Conservation (phyloP, 257 asterid species). For the Petunia axillaris region DNA sequence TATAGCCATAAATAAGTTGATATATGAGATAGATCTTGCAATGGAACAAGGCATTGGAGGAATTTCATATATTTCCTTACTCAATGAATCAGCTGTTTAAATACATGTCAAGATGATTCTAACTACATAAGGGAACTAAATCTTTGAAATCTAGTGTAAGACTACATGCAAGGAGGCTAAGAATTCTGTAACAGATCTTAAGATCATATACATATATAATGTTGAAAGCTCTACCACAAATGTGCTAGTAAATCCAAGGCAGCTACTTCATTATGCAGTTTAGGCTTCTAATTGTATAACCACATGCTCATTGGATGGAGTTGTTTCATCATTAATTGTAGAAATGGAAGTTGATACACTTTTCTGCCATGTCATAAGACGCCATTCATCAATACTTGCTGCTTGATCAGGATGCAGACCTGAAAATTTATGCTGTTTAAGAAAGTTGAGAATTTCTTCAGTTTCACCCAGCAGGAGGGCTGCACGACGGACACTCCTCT, state of each 20-base stretch:
- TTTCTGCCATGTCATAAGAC: constrained; percentile 31
- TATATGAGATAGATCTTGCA: neutral
- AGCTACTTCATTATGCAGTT: neutral
- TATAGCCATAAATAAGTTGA: neutral
- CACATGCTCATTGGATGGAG: neutral
- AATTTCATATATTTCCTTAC: too few species aligned
- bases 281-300: neutral
- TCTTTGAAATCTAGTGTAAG: too few species aligned
- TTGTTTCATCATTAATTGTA: neutral
- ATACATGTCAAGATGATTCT: neutral
- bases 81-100: too few species aligned
- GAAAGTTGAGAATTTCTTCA: constrained; percentile 43
- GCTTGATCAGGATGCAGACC: constrained; percentile 29
- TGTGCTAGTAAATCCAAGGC: too few species aligned
- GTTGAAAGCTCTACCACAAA: neutral
- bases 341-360: neutral
- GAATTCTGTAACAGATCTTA: neutral
- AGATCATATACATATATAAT: neutral
- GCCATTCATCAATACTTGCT: constrained; percentile 44
- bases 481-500: constrained; percentile 45
- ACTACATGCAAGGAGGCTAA: neutral
- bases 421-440: constrained; percentile 40
- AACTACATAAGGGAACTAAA: too few species aligned
- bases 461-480: constrained; percentile 46
- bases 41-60: neutral